A percentile compares a stretch with the other conserved stretches of the same genome.
phyloP scores from a whole-genome alignment of 306 rosid genomes.

The Lupinus albus region DNA sequence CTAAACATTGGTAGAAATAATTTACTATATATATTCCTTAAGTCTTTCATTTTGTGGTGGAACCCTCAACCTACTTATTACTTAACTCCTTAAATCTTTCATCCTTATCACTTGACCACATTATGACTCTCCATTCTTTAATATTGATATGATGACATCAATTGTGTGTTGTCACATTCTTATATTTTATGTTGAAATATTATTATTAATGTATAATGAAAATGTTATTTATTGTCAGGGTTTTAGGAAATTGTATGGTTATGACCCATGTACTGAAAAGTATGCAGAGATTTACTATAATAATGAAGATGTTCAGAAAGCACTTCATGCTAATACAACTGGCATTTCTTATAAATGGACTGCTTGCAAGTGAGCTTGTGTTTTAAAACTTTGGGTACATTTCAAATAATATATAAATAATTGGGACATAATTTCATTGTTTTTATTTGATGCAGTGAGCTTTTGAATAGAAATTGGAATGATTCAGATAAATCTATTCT shows the following conservation, averaged over 20 bases:
- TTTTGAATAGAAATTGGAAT: constrained; percentile 90
- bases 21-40: too few species aligned
- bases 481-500: constrained; percentile 85
- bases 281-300: constrained; percentile 91
- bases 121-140: too few species aligned
- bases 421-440: constrained; percentile 1
- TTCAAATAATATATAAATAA: background rate
- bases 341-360: constrained; percentile 89
- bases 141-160: background rate
- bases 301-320: constrained; percentile 86
- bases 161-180: background rate
- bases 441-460: constrained; percentile 65
- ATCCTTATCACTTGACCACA: too few species aligned
- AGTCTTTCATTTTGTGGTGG: too few species aligned
- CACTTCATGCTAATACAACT: constrained; percentile 86
- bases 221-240: constrained; percentile 39
- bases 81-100: too few species aligned
- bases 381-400: background rate
- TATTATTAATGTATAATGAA: background rate
- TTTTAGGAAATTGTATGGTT: constrained; percentile 65
- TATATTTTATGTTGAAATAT: background rate
- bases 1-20: too few species aligned
- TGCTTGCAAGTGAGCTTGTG: constrained; percentile 75
- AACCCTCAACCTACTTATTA: too few species aligned
- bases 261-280: constrained; percentile 94